Conservation (phyloP, 2,329 filamentous ascomycete species). For the Diplodia seriata region DNA sequence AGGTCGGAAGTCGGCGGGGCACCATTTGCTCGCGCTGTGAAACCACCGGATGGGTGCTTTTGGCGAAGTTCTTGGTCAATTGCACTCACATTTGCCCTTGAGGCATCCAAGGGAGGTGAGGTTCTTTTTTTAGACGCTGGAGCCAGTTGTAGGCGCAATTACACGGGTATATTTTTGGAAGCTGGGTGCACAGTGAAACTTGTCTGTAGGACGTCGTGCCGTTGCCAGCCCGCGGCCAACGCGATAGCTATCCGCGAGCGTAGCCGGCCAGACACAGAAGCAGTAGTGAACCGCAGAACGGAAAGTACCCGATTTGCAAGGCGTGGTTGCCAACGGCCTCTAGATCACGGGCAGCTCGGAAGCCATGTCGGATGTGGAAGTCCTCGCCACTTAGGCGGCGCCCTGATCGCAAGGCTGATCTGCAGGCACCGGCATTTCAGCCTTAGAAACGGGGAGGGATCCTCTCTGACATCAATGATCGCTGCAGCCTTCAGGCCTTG, state of each 20-base stretch:
- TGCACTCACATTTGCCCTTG: background rate
- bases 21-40: conserved; percentile 11
- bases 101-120: background rate
- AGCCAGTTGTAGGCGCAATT: background rate
- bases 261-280: background rate
- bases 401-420: conserved; percentile 18
- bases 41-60: background rate
- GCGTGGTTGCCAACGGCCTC: conserved; percentile 3
- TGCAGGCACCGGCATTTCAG: conserved; percentile 23
- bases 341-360: conserved; percentile 20
- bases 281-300: background rate
- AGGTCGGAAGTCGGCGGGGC: conserved; percentile 23
- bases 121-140: background rate
- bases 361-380: conserved; percentile 24
- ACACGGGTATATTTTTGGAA: background rate
- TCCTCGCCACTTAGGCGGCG: conserved; percentile 10
- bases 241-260: background rate
- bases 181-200: background rate
- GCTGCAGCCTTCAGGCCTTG: conserved; percentile 11
- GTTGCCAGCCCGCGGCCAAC: background rate
- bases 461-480: conserved; percentile 30
- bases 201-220: background rate
- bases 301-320: background rate
- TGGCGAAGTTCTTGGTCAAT: background rate
- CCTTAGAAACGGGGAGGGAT: conserved; percentile 26